Conservation (phyloP, 305 asterid genomes). For the Rubia occidens region DNA sequence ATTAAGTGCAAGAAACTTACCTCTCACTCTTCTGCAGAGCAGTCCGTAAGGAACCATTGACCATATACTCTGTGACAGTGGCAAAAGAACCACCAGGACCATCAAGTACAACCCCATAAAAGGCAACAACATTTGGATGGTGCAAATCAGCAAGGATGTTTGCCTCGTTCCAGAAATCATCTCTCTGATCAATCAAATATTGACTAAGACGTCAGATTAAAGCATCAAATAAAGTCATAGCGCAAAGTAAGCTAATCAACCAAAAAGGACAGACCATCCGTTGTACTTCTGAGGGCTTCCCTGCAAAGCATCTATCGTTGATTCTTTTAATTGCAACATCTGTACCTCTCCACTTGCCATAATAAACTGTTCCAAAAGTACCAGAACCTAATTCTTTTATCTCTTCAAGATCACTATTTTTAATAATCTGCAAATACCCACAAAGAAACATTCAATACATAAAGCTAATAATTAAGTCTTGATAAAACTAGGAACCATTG, state of each 20-base stretch:
- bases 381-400: constrained; percentile 91
- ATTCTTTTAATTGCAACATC: constrained; percentile 96
- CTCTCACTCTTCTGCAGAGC: constrained; percentile 79
- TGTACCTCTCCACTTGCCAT: constrained; percentile 98
- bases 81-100: constrained; percentile 88
- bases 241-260: background rate
- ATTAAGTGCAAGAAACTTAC: constrained; percentile 18
- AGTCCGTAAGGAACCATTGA: constrained; percentile 85
- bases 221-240: background rate
- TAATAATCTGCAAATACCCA: constrained; percentile 48
- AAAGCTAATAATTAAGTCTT: background rate
- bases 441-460: constrained; percentile 5
- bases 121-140: constrained; percentile 98
- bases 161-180: constrained; percentile 98
- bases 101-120: constrained; percentile 93
- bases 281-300: constrained; percentile 87
- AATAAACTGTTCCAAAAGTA: constrained; percentile 96
- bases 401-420: constrained; percentile 85
- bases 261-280: constrained; percentile 59
- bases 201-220: background rate
- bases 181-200: constrained; percentile 40
- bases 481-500: background rate
- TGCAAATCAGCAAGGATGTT: constrained; percentile 87
- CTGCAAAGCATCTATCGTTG: constrained; percentile 77
- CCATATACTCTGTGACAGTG: constrained; percentile 96